These are phyloP conservation scores for Eutrema yunnanense DNA, from an alignment of 345 rosid species.

Conservation along the genomic window DNA sequence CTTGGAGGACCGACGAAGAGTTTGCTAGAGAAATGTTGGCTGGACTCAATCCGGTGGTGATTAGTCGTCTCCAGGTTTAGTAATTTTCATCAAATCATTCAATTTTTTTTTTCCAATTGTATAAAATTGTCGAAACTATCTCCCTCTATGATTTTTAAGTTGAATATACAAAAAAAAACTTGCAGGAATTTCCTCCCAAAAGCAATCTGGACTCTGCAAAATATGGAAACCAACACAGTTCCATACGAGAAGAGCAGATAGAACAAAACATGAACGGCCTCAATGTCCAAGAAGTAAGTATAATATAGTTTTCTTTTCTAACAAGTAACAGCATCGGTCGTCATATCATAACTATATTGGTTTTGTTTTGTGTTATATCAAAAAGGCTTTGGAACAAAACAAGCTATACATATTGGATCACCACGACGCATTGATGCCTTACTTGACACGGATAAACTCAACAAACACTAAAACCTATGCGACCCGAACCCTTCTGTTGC, in stretches of 20 bases:
- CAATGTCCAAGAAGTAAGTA: conserved; percentile 44
- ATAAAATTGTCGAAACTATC: neutral
- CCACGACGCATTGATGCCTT: conserved; percentile 79
- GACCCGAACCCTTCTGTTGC: conserved; percentile 60
- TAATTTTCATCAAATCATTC: neutral
- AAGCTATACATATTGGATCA: conserved; percentile 70
- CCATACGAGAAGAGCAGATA: conserved; percentile 46
- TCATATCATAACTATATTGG: neutral
- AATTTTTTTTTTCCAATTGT: neutral
- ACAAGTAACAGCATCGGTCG: neutral
- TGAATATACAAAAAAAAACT: neutral
- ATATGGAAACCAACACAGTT: conserved; percentile 66
- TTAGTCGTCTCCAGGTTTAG: conserved; percentile 37
- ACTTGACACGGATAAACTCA: conserved; percentile 57
- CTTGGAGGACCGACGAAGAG: conserved; percentile 76
- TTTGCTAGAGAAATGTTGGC: conserved; percentile 85
- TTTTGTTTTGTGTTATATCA: neutral
- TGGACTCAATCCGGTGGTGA: conserved; percentile 68
- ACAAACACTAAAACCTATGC: conserved; percentile 81
- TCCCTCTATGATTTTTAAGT: neutral
- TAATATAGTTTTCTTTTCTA: neutral
- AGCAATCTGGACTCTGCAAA: conserved; percentile 53
- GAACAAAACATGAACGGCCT: conserved; percentile 61
- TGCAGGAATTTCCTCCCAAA: conserved; percentile 72
- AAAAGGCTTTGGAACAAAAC: conserved; percentile 53